Evolutionary conservation across 495 filamentous ascomycete genomes (phyloP), one percentile per base, ranked within the genome.

Genomic region (Penicillium angulare): DNA sequence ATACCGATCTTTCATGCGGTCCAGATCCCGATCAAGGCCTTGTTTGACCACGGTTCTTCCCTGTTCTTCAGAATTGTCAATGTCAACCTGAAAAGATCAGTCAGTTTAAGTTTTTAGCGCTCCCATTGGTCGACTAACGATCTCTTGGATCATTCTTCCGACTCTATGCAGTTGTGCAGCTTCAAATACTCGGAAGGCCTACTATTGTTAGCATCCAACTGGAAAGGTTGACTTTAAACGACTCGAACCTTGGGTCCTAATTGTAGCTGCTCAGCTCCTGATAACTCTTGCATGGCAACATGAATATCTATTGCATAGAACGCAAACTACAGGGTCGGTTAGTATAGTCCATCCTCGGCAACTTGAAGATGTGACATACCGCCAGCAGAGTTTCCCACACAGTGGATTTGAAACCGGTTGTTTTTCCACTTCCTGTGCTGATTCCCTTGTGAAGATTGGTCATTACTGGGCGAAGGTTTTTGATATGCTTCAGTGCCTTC

Each of bases 371-470:
- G 24, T 34, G 13, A 65, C 71, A 43, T 71, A 78, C 75, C 39
- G 73, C 72, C 32, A 82, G 64, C 9, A 92, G 65, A 23, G 75
- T 84, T 52, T 79, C 82, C 89, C 89, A 95, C 3, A 89, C 81
- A 16, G 82, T 84, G 8, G 76, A 80, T 32, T 81, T 80, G 50
- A 92, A 78, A 0, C 77, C 76, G 17, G 72, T 73, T 51, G 71
- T 67, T 66, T 79, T 76, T 2, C 79, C 80, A 44, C 78, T 72
- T 13, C 82, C 80, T 31, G 77, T 79, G 59, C 83, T 85, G 17
- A 91, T 79, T 2, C 90, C 90, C 63, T 88, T 91, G 39, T 79
- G 84, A 21, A 96, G 75, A 63, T 89, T 84, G 32, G 82, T 75
- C 57, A 92, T 74, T 3, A 85, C 71, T 2, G 80, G 76, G 33